Base-by-base conservation (phyloP, 768 basidiomycete genomes). In the Lactarius tabidus region DNA sequence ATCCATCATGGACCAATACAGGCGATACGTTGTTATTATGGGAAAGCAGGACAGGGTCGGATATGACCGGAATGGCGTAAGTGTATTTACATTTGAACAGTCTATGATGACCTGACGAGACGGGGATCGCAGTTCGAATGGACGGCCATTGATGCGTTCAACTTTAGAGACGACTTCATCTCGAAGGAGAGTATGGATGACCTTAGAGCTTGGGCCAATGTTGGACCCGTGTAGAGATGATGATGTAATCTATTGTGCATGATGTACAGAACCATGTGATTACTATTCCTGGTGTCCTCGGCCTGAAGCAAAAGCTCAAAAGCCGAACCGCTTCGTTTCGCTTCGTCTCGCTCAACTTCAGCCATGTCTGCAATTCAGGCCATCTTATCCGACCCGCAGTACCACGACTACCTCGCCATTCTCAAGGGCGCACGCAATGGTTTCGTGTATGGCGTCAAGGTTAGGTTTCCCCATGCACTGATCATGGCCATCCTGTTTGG, bases 401-500 rank as follows among this genome's bases (percentile, higher is more conserved):
- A 88, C 70, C 95, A 96, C 74, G 95, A 97, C 74, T 87, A 90
- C 71, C 84, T 98, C 53, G 90, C 93, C 29, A 89, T 99, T 71
- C 77, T 98, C 73, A 99, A 99, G 75, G 96, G 97, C 52, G 91
- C 93, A 36, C 84, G 93, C 48, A 94, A 94, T 73, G 93, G 93
- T 6, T 84, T 93, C 65, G 90, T 94, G 10, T 95, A 94, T 70
- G 93, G 93, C 41, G 90, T 89, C 70, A 93, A 94, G 77, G 89
- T 96, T 67, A 80, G 94, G 51, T 95, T 96, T 71, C 96, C 96
- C 43, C 96, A 98, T 82, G 96, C 96, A 1, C 79, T 98, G 33
- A 89, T 98, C 57, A 98, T 98, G 95, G 90, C 94, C 28, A 84
- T 97, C 66, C 80, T 98, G 48, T 98, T 98, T 72, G 93, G 94